A percentile compares a stretch with the other conserved stretches of the same genome.
phyloP scores from a whole-genome alignment of 176 grass and related monocot genomes.

The sorghum (Sorghum bicolor) region Sorghum_bicolor_NCBIv3 NC_012871.2:25347501-25348000 shows the following conservation, averaged over 20 bases:
- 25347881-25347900: slow-evolving; percentile 86
- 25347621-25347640: too few species aligned
- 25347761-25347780: background rate
- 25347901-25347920: slow-evolving; percentile 90
- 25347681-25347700: background rate
- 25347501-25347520: too few species aligned
- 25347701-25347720: background rate
- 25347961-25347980: slow-evolving; percentile 58
- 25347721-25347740: background rate
- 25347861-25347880: slow-evolving; percentile 83
- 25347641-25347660: background rate
- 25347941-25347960: slow-evolving; percentile 94
- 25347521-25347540: too few species aligned
- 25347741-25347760: background rate
- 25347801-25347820: slow-evolving; percentile 2
- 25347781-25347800: background rate
- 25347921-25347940: slow-evolving; percentile 97
- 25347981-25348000: background rate
- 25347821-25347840: slow-evolving; percentile 82
- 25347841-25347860: slow-evolving; percentile 93
- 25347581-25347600: too few species aligned
- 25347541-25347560: too few species aligned
- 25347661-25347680: background rate
- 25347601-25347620: too few species aligned
- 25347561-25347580: too few species aligned